Conservation (phyloP, 345 rosid genomes). For the Camelina sativa region DNA sequence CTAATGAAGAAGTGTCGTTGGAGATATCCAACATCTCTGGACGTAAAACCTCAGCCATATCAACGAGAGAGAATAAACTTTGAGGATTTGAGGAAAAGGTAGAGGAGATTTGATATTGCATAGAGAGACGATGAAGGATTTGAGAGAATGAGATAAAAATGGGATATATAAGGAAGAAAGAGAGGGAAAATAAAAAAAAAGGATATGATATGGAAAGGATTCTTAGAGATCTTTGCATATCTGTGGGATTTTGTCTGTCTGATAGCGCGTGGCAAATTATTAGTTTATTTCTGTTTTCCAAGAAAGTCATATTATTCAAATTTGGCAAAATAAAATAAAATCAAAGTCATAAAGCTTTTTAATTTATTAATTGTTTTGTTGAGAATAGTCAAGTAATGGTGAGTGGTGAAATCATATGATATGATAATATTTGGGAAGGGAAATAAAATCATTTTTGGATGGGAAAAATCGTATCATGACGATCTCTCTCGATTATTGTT, state of each 20-base stretch:
- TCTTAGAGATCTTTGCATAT: conserved; percentile 43
- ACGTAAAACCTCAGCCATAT: conserved; percentile 46
- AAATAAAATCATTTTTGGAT: conserved; percentile 7
- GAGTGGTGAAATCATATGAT: conserved; percentile 41
- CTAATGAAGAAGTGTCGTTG: conserved; percentile 34
- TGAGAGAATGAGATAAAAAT: conserved; percentile 7
- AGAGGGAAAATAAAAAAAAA: conserved; percentile 9
- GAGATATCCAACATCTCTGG: conserved; percentile 35
- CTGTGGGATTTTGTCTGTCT: conserved; percentile 46
- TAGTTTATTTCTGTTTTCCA: conserved; percentile 38
- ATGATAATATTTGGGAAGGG: conserved; percentile 7
- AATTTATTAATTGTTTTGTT: background rate
- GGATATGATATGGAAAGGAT: conserved; percentile 41
- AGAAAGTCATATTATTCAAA: conserved; percentile 33
- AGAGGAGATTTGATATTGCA: background rate
- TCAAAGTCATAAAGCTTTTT: conserved; percentile 4
- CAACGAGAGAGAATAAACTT: background rate
- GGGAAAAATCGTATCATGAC: conserved; percentile 35
- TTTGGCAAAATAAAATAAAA: conserved; percentile 18
- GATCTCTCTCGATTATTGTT: conserved; percentile 38
- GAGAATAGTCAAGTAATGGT: conserved; percentile 31
- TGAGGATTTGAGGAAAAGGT: background rate
- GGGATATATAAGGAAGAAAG: conserved; percentile 40
- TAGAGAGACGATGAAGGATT: background rate
- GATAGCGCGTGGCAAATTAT: conserved; percentile 38